A percentile compares a stretch with the other conserved stretches of the same genome.
Evolutionary conservation across 768 basidiomycete species (phyloP).

Genomic region (Russula dissimulans): DNA sequence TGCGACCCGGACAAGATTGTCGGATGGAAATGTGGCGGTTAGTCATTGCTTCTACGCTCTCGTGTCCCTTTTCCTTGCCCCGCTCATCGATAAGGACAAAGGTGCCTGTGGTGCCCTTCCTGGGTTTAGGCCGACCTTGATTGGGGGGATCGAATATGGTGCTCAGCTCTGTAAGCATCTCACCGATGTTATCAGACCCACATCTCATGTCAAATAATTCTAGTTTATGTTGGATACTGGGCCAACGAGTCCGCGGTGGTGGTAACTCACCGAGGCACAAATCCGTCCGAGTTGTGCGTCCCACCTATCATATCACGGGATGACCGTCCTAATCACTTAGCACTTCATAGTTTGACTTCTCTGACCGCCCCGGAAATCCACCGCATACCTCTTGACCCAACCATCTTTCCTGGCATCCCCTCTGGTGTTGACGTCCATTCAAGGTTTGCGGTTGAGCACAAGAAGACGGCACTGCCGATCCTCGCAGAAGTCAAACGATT

Average conservation of each 20-base stretch:
- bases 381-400: neutral
- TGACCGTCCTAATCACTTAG: neutral
- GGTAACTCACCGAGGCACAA: conserved; percentile 18
- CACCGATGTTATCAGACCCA: too few relatives aligned
- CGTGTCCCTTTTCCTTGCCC: neutral
- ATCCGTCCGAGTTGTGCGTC: conserved; percentile 11
- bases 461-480: conserved; percentile 11
- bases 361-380: conserved; percentile 2
- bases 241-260: conserved; percentile 13
- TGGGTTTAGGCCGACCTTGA: conserved; percentile 32
- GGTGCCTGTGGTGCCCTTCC: conserved; percentile 35
- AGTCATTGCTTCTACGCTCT: conserved; percentile 9
- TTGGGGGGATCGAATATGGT: conserved; percentile 42
- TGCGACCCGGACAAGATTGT: conserved; percentile 32
- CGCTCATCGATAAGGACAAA: conserved; percentile 8
- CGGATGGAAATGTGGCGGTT: conserved; percentile 40
- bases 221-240: conserved; percentile 20
- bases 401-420: conserved; percentile 11
- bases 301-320: neutral
- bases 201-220: neutral
- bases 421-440: neutral
- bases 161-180: conserved; percentile 38
- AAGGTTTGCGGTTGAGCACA: conserved; percentile 13
- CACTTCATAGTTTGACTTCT: conserved; percentile 2
- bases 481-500: conserved; percentile 15